These are phyloP conservation scores for Megacollybia platyphylla DNA, from an alignment of 1,284 basidiomycete species.

Conservation along the genomic window DNA sequence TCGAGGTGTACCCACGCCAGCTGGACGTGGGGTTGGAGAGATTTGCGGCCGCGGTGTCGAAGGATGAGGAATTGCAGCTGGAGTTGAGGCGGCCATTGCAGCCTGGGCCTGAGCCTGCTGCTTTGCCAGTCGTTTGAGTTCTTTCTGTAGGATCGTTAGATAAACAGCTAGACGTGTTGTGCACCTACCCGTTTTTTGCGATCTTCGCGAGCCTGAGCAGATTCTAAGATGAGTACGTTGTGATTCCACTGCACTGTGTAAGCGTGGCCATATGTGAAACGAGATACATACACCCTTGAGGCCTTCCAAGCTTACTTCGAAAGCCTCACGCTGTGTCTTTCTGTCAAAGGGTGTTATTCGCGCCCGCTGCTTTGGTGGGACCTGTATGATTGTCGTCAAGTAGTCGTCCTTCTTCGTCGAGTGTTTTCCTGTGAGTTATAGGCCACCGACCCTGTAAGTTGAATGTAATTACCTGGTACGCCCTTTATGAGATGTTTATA, in stretches of 20 bases:
- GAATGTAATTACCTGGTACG: constrained; percentile 44
- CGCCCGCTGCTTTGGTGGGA: constrained; percentile 60
- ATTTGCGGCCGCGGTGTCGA: constrained; percentile 20
- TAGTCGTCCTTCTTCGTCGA: constrained; percentile 75
- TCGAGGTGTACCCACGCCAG: constrained; percentile 1
- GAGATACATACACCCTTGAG: constrained; percentile 55
- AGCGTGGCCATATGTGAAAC: constrained; percentile 9
- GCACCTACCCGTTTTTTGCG: constrained; percentile 54
- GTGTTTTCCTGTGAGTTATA: constrained; percentile 45
- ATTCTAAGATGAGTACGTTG: constrained; percentile 47
- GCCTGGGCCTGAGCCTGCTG: constrained; percentile 20
- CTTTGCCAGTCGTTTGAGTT: constrained; percentile 57
- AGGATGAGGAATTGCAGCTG: constrained; percentile 8
- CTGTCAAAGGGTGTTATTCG: constrained; percentile 52
- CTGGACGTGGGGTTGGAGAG: constrained; percentile 8
- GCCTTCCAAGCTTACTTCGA: constrained; percentile 58
- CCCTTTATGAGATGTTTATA: constrained; percentile 70
- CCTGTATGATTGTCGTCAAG: constrained; percentile 47
- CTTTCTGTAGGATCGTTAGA: constrained; percentile 37
- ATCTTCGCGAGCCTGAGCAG: constrained; percentile 67
- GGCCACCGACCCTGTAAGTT: constrained; percentile 2
- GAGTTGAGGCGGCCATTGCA: constrained; percentile 14
- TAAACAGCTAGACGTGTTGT: constrained; percentile 7
- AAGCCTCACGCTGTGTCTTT: constrained; percentile 58
- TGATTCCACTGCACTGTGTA: constrained; percentile 49